These are phyloP conservation scores for Cicer bijugum DNA, from an alignment of 306 rosid species.

Conservation along the genomic window DNA sequence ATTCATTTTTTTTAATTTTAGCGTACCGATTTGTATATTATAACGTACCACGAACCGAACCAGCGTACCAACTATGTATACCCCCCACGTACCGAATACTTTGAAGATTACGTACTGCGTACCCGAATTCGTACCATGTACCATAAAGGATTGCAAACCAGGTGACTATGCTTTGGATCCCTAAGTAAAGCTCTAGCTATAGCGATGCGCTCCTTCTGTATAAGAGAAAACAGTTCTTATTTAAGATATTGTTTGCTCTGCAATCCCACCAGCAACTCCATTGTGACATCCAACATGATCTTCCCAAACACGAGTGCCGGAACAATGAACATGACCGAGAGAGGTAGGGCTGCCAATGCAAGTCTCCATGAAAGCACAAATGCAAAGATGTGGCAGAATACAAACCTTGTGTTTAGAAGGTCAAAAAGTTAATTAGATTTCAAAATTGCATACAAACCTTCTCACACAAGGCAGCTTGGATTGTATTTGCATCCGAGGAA, in stretches of 20 bases:
- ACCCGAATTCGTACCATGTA: no score
- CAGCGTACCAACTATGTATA: no score
- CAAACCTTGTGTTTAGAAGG: slow-evolving; percentile 53
- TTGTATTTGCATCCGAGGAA: slow-evolving; percentile 73
- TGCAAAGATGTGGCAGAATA: slow-evolving; percentile 89
- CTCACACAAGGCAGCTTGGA: slow-evolving; percentile 82
- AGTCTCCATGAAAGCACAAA: slow-evolving; percentile 79
- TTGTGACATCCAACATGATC: slow-evolving; percentile 68
- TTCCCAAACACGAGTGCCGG: slow-evolving; percentile 79
- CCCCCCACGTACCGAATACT: no score
- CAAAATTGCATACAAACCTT: slow-evolving; percentile 58
- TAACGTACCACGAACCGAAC: no score
- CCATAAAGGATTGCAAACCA: no score
- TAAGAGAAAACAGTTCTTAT: slow-evolving; percentile 78
- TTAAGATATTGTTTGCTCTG: slow-evolving; percentile 88
- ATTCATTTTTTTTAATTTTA: no score
- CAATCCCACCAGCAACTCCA: slow-evolving; percentile 87
- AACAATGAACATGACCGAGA: slow-evolving; percentile 77
- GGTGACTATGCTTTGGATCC: slow-evolving; percentile 85
- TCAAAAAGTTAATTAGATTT: slow-evolving; percentile 16
- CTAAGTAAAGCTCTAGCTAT: slow-evolving; percentile 84
- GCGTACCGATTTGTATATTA: no score
- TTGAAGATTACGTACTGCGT: no score
- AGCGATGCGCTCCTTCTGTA: slow-evolving; percentile 82
- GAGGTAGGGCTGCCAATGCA: slow-evolving; percentile 76